Evolutionary conservation across 345 rosid species (phyloP), one percentile per base, ranked within the genome.

Genomic region (Salix exigua): DNA sequence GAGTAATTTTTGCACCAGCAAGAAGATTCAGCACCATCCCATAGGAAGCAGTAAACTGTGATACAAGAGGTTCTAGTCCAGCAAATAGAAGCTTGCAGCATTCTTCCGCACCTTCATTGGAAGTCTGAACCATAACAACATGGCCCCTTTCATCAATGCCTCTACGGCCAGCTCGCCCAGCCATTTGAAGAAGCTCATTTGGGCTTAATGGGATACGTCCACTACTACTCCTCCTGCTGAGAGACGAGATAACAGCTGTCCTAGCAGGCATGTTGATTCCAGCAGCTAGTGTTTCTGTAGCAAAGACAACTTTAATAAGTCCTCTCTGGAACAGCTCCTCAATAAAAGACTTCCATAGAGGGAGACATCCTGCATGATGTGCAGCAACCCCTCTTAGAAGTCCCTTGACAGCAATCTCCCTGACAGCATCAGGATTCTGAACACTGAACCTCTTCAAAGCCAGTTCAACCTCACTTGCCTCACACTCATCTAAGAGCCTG

Each of bases 201-300:
- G 99, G 88, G 86, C 91, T 90, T 81, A 93, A 87, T 60, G 85
- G 87, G 71, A 88, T 83, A 12, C 93, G 91, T 44, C 93, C 99
- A 65, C 68, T 86, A 78, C 89, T 86, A 74, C 85, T 90, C 85
- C 96, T 88, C 82, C 87, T 91, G 68, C 92, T 84, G 63, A 93
- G 89, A 87, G 96, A 86, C n/a, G 98, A 87, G 70, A 96, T 89
- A 51, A 93, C 93, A 70, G 98, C 90, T 7, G 98, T 89, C 84
- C 99, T 88, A 40, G 99, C 99, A 48, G 99, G 99, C 99, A 95
- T 95, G 84, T 95, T 95, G 79, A 95, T 90, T 79, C 99, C 97
- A 51, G 99, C 97, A 55, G 99, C 97, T 68, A 95, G 96, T 35
- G 97, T 95, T 85, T 95, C 99, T 31, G 97, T 95, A 65, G 99